Base-by-base conservation (phyloP, 306 rosid species). In the Dalbergia cultrata region DNA sequence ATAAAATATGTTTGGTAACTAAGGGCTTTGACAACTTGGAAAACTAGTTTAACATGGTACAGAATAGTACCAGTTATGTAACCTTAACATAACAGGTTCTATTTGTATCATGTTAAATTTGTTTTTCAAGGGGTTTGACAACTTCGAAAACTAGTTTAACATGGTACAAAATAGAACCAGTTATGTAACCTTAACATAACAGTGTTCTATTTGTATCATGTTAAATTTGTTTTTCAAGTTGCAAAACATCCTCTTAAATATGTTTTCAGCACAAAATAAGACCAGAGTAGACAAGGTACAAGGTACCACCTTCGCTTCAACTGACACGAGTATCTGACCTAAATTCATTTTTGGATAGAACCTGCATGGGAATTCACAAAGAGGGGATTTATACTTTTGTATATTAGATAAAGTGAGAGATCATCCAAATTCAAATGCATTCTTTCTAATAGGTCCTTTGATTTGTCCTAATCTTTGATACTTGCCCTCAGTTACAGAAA, bases 311-410 rank as follows among this genome's bases (percentile, higher is more conserved):
- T 90, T 80, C 67, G 84, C 92, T 77, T 89, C 88, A n/a, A 93
- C 53, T 67, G 92, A 87, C 26, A 86, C 87, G 50, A 96, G 85
- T 71, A 85, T 82, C 53, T 80, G 86, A 49, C 97, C 94, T 82
- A 90, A 44, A 76, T 86, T 90, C 88, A 90, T 31, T 16, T 21
- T 78, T 67, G 99, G 99, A 84, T 89, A 92, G 86, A 80, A 96
- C 85, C 99, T 96, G 87, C 47, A 68, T 13, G 73, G 35, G 53
- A 65, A 76, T 52, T 39, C 47, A 70, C 35, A 57, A 21, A 57
- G 39, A 63, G 53, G 21, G 7, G 79, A 64, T 67, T 49, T 34
- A 71, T 63, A 83, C 72, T 57, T 58, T 22, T 66, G 37, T 17
- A 54, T 39, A 70, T 35, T 44, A 83, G 72, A 70, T 54, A 49